phyloP scores from a whole-genome alignment of 2,329 filamentous ascomycete species.

The Ascochyta koolunga region DNA sequence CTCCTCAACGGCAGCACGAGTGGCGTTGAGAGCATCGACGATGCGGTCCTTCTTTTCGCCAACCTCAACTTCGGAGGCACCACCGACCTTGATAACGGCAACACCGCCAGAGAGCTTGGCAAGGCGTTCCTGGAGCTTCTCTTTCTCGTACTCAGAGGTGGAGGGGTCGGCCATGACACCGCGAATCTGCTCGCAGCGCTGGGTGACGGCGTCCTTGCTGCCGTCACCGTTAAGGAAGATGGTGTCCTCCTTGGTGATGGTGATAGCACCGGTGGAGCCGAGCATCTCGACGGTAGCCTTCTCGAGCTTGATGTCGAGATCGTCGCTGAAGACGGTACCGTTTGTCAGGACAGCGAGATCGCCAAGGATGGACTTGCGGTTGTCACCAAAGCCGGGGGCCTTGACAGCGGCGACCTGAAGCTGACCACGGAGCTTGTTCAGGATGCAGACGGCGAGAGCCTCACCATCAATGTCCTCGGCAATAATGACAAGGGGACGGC shows the following conservation, averaged over 20 bases:
- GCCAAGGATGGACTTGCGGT: conserved; percentile 99
- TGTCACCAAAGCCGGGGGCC: conserved; percentile 98
- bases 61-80: conserved; percentile 96
- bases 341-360: conserved; percentile 96
- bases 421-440: conserved; percentile 99
- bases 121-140: conserved; percentile 99
- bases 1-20: conserved; percentile 96
- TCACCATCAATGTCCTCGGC: conserved; percentile 99
- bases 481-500: conserved; percentile 96
- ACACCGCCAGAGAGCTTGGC: conserved; percentile 99
- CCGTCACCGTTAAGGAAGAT: conserved; percentile 98
- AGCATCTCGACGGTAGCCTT: conserved; percentile 96
- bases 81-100: conserved; percentile 98
- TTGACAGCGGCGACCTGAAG: conserved; percentile 98
- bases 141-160: conserved; percentile 99
- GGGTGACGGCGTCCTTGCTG: conserved; percentile 88
- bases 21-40: conserved; percentile 97
- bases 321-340: conserved; percentile 95
- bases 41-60: conserved; percentile 99
- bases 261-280: conserved; percentile 95
- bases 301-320: conserved; percentile 98
- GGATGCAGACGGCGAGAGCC: conserved; percentile 96
- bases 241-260: conserved; percentile 99
- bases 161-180: conserved; percentile 92
- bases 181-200: conserved; percentile 99